Conservation (phyloP, 139 green algal species). For the Coelastrella sp. region DNA sequence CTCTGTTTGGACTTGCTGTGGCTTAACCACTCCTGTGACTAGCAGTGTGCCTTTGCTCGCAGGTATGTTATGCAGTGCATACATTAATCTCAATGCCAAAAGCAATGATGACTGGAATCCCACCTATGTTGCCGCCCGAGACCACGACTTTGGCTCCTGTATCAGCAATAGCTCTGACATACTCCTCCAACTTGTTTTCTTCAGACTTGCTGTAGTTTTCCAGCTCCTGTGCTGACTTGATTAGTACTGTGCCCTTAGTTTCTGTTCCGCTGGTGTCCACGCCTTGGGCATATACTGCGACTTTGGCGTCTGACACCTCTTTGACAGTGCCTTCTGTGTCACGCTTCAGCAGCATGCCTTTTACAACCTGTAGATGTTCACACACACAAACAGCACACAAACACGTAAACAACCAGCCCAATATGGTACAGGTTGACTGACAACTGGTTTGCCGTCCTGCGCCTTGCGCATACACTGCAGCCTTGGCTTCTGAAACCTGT, state of each 20-base stretch:
- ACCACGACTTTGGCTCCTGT: constrained; percentile 85
- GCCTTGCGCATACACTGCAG: too few relatives aligned
- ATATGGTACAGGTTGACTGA: too few relatives aligned
- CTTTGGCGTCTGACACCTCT: constrained; percentile 88
- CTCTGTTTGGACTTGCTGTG: too few relatives aligned
- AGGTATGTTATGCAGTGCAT: too few relatives aligned
- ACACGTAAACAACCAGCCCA: too few relatives aligned
- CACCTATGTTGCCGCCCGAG: constrained; percentile 67
- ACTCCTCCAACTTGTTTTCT: constrained; percentile 92
- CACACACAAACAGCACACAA: background rate
- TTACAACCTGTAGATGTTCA: constrained; percentile 69
- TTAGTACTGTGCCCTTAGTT: constrained; percentile 97
- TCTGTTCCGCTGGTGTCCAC: constrained; percentile 73
- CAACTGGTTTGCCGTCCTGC: too few relatives aligned
- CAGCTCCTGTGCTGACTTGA: constrained; percentile 94
- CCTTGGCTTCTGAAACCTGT: too few relatives aligned
- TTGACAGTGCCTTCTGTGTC: constrained; percentile 91
- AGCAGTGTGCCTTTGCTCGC: too few relatives aligned
- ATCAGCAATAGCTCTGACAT: constrained; percentile 89
- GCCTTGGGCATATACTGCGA: constrained; percentile 81
- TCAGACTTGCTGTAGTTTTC: constrained; percentile 91
- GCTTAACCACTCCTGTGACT: too few relatives aligned
- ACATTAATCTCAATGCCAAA: too few relatives aligned
- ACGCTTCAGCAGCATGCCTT: constrained; percentile 93
- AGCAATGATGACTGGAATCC: background rate